Conservation (phyloP, 345 rosid genomes). For the Fremontodendron californicum region DNA sequence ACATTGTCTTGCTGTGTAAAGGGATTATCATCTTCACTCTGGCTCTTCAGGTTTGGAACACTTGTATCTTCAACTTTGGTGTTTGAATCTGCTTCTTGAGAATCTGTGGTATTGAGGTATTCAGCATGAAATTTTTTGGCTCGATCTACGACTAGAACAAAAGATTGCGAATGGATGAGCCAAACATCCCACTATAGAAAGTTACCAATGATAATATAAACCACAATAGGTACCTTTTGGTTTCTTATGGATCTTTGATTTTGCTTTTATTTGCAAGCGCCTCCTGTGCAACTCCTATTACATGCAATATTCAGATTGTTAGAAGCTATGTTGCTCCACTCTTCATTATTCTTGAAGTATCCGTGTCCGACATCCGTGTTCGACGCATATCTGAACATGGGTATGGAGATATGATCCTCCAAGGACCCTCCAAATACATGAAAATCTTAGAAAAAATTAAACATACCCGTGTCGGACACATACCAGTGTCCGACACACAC, state of each 20-base stretch:
- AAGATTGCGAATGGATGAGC: constrained; percentile 6
- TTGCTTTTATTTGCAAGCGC: constrained; percentile 56
- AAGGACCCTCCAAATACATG: too few relatives aligned
- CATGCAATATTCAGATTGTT: not conserved
- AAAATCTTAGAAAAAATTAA: too few relatives aligned
- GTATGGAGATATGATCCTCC: too few relatives aligned
- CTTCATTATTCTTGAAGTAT: too few relatives aligned
- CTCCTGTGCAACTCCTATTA: constrained; percentile 67
- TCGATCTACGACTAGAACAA: constrained; percentile 19
- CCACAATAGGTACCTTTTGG: constrained; percentile 35
- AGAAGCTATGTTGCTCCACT: too few relatives aligned
- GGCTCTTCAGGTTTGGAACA: constrained; percentile 16
- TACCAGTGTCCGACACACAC: too few relatives aligned
- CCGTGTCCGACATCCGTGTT: too few relatives aligned
- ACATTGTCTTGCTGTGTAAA: constrained; percentile 18
- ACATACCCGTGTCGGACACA: too few relatives aligned
- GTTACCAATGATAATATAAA: not conserved
- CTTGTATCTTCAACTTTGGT: constrained; percentile 19
- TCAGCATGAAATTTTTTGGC: constrained; percentile 15
- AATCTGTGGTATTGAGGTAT: constrained; percentile 12
- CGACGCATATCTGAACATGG: too few relatives aligned
- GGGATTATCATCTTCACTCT: constrained; percentile 7
- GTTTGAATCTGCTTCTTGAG: constrained; percentile 17
- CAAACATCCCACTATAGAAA: not conserved
- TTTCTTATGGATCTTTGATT: constrained; percentile 42